Evolutionary conservation across 768 basidiomycete species (phyloP), one percentile per base, ranked within the genome.

Genomic region (Amyloporia xantha): DNA sequence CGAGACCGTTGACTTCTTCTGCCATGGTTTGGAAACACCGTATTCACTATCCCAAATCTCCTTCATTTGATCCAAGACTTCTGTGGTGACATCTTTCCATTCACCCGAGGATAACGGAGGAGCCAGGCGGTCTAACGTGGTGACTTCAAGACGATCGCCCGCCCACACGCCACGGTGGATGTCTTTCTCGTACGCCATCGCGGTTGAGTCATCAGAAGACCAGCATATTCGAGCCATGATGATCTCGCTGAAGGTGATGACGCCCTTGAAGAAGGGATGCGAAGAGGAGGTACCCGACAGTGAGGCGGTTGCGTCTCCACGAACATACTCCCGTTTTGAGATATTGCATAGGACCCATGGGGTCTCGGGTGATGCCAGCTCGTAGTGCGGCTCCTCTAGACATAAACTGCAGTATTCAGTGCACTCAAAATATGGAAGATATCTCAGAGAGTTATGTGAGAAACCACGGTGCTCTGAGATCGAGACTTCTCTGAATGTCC

Each of bases 81-180:
- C 9, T 9, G 7, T 39, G 15, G 9, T 39, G 38, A 39, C 20
- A 39, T 39, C 38, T 6, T 19, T 7, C 15, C 12, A 39, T 10
- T 17, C 19, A n/a, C 15, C 12, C 38, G 38, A 39, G 6, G 38
- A 7, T 7, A 33, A 15, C 30, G 30, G 30, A 7, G 30, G 30
- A n/a, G 12, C 41, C 19, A 57, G 39, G 41, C 46, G 43, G 3
- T 54, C 50, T 15, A 38, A 17, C 10, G 11, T 27, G 9, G 51
- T 48, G 20, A 58, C 33, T 28, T 49, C 57, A 36, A 60, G 56
- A 9, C 57, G 49, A 44, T 60, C 52, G 2, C 59, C 59, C 1
- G 57, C 57, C 57, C 59, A 60, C 3, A 46, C 57, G 2, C 59
- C 59, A 2, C 49, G 54, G 24, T 56, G 51, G 23, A 60, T 44